These are phyloP conservation scores for Arxiozyma telluris DNA, from an alignment of 1,139 yeast genomes.

Conservation along the genomic window DNA sequence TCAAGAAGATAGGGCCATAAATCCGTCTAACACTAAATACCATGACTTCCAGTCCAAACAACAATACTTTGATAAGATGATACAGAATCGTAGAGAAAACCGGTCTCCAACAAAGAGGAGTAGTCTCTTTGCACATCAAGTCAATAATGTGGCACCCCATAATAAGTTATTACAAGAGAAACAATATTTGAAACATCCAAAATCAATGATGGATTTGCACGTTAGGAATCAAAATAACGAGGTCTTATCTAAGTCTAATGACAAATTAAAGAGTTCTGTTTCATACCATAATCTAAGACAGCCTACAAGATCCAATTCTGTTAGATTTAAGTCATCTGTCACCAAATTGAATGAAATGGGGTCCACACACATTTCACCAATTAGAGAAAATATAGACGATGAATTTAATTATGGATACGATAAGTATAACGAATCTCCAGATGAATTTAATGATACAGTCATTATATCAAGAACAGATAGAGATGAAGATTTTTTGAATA, in stretches of 20 bases:
- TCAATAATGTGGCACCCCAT: neutral
- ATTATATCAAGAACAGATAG: neutral
- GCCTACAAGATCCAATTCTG: conserved; percentile 11
- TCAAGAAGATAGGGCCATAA: conserved; percentile 17
- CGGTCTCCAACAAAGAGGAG: conserved; percentile 6
- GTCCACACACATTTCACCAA: conserved; percentile 8
- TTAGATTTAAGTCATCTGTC: conserved; percentile 25
- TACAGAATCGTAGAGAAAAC: neutral
- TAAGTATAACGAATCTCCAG: conserved; percentile 1
- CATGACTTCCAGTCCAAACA: conserved; percentile 27
- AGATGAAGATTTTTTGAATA: conserved; percentile 35
- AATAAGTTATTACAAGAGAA: neutral
- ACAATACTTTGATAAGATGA: conserved; percentile 14
- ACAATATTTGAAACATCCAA: conserved; percentile 18
- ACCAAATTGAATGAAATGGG: conserved; percentile 16
- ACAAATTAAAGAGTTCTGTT: conserved; percentile 17
- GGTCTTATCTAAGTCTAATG: neutral
- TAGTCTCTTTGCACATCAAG: conserved; percentile 8
- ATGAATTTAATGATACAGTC: conserved; percentile 4
- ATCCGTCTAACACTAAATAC: conserved; percentile 19
- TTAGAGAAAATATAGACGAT: conserved; percentile 15
- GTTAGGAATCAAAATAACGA: conserved; percentile 4
- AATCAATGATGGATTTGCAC: conserved; percentile 25
- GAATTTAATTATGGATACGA: neutral
- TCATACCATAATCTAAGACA: conserved; percentile 21